phyloP scores from a whole-genome alignment of 306 rosid species.

The Vigna mungo region DNA sequence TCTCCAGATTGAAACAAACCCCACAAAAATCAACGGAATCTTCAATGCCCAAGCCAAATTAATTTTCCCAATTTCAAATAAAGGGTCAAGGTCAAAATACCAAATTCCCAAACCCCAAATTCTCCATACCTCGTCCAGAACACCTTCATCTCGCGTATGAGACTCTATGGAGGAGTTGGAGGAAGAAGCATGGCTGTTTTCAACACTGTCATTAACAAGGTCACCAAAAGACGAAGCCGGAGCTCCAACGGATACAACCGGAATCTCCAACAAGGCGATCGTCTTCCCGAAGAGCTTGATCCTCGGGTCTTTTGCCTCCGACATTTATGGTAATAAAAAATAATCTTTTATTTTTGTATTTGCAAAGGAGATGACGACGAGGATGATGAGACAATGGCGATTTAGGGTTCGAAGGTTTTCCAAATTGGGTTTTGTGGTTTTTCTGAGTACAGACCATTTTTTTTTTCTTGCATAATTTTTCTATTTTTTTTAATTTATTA shows the following conservation, averaged over 20 bases:
- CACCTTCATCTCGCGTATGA: constrained; percentile 48
- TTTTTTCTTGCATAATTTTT: too few species aligned
- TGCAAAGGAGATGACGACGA: background rate
- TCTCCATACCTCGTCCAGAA: constrained; percentile 37
- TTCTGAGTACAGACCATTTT: too few species aligned
- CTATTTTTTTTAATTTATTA: too few species aligned
- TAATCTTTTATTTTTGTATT: background rate
- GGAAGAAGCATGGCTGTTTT: constrained; percentile 40
- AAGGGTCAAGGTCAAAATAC: constrained; percentile 40
- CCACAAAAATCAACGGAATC: constrained; percentile 37
- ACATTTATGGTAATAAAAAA: constrained; percentile 55
- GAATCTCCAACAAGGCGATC: constrained; percentile 60
- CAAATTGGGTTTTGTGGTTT: too few species aligned
- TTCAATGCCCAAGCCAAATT: constrained; percentile 41
- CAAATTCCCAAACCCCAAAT: background rate
- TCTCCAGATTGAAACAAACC: constrained; percentile 30
- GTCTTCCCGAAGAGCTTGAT: constrained; percentile 88
- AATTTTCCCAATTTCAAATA: constrained; percentile 18
- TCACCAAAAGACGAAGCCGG: constrained; percentile 23
- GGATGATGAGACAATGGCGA: too few species aligned
- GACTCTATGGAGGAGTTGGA: constrained; percentile 43
- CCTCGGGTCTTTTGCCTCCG: constrained; percentile 56
- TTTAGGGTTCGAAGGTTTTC: too few species aligned
- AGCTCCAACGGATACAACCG: background rate
- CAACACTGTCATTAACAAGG: constrained; percentile 23